phyloP scores from a whole-genome alignment of 2,329 filamentous ascomycete genomes.

The Aspergillus flavus region DNA sequence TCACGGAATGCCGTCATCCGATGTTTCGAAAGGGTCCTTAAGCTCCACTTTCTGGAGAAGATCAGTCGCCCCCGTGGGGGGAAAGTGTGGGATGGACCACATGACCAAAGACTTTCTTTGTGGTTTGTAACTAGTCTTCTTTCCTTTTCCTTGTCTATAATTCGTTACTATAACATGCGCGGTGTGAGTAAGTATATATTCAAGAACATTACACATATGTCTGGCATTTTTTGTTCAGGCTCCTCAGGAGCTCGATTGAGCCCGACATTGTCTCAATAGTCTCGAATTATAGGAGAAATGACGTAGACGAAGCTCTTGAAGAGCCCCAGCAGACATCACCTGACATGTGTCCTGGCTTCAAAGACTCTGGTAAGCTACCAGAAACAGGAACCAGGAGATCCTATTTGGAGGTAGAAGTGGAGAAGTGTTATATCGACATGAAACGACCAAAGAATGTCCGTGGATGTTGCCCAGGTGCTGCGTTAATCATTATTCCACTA shows the following conservation, averaged over 20 bases:
- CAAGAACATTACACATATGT: background rate
- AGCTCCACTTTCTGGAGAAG: background rate
- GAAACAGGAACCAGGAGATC: too few relatives aligned
- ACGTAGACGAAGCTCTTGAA: too few relatives aligned
- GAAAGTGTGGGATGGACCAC: slow-evolving; percentile 6
- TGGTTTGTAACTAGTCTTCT: background rate
- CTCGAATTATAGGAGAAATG: too few relatives aligned
- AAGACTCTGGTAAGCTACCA: too few relatives aligned
- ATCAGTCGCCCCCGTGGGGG: slow-evolving; percentile 8
- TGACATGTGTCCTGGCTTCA: too few relatives aligned
- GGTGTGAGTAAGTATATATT: background rate
- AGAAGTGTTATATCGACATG: background rate
- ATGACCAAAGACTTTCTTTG: background rate
- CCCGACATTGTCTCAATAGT: too few relatives aligned
- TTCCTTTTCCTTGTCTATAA: background rate
- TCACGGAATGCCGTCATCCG: slow-evolving; percentile 1
- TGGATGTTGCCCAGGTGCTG: background rate
- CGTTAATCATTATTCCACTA: background rate
- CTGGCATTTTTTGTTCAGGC: too few relatives aligned
- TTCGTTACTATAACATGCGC: background rate
- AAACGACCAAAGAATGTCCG: background rate
- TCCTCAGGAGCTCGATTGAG: too few relatives aligned
- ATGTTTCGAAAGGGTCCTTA: background rate
- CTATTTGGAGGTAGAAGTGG: too few relatives aligned
- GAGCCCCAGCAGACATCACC: too few relatives aligned